Evolutionary conservation across 495 filamentous ascomycete species (phyloP), one percentile per base, ranked within the genome.

Genomic region (Penicillium bialowiezense): DNA sequence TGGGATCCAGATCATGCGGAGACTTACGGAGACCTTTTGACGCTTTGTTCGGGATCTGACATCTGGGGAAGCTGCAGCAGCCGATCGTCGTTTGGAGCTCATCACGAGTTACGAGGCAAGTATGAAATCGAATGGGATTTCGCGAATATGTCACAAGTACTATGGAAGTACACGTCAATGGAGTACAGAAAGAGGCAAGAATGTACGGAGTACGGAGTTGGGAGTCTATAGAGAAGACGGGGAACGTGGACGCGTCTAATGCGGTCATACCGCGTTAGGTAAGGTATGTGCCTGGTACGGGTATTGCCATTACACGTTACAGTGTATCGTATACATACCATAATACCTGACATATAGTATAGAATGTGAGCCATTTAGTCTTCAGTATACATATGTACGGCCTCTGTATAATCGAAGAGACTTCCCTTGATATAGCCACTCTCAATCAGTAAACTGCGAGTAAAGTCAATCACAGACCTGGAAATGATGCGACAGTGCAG

Each of bases 81-180:
- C 55, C 19, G 76, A 77, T 63, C 87, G 88, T 44, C 87, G 80
- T 74, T 89, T 90, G 50, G 77, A 76, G 48, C 83, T 84, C 85
- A 88, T 88, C 20, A 26, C 31, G 31, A 24, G 23, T 26, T 41
- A 28, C 12, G 18, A 18, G 21, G 7, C 24, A 26, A 32, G 5
- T 28, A 28, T 32, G 13, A 21, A 45, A 19, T 32, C 15, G 3
- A 24, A 9, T 45, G 31, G 14, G 32, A 36, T n/a, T n/a, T n/a
- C n/a, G n/a, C n/a, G n/a, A n/a, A n/a, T n/a, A n/a, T n/a, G n/a
- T n/a, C n/a, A n/a, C n/a, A n/a, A n/a, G n/a, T n/a, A 39, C n/a
- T 2, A 43, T 15, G 34, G 15, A 28, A 20, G 23, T 41, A 5
- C 23, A 26, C 38, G 26, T 10, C 14, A 26, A 28, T 13, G 13